These are phyloP conservation scores for Bruguiera hainesii DNA, from an alignment of 441 rosid genomes.

Conservation along the genomic window DNA sequence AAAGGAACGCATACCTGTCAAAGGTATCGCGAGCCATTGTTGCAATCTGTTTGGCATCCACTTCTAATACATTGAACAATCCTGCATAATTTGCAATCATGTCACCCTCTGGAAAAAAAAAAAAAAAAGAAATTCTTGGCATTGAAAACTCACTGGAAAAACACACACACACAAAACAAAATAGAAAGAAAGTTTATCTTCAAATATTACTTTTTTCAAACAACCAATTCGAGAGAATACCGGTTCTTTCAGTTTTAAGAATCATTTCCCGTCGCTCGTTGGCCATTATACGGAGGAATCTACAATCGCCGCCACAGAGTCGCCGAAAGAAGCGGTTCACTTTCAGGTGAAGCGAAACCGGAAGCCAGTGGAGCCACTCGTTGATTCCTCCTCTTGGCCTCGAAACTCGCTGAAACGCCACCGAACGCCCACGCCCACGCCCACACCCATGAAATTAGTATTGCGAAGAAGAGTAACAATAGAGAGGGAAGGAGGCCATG, in stretches of 20 bases:
- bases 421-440: background rate
- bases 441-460: background rate
- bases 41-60: constrained; percentile 72
- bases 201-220: background rate
- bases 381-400: constrained; percentile 87
- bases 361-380: constrained; percentile 88
- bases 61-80: constrained; percentile 56
- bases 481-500: background rate
- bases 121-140: too few species aligned
- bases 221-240: constrained; percentile 19
- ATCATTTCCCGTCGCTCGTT: constrained; percentile 23
- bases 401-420: constrained; percentile 52
- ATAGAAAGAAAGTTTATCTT: background rate
- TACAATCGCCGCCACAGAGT: constrained; percentile 34
- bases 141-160: too few species aligned
- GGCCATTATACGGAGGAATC: constrained; percentile 21
- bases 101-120: too few species aligned
- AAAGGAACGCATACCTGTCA: constrained; percentile 45
- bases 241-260: constrained; percentile 40
- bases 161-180: background rate
- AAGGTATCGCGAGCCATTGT: constrained; percentile 63
- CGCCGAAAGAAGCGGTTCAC: constrained; percentile 44
- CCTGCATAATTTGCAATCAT: constrained; percentile 28
- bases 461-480: background rate
- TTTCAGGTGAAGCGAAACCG: constrained; percentile 63